Conservation (phyloP, 2,329 filamentous ascomycete species). For the Dendrostoma leiphaemia region DNA sequence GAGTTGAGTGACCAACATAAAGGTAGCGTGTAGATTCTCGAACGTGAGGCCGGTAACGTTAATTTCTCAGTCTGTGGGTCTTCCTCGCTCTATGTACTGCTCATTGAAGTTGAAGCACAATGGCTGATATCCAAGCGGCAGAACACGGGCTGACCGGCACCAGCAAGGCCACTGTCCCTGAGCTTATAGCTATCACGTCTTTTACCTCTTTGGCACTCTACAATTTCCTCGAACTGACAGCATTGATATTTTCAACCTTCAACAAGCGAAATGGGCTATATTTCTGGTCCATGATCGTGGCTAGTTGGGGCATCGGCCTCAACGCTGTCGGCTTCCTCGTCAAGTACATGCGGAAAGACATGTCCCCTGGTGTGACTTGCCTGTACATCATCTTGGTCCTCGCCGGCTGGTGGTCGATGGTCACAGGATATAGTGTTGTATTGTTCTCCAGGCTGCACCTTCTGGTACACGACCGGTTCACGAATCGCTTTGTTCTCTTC, state of each 20-base stretch:
- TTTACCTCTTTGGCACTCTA: slow-evolving; percentile 16
- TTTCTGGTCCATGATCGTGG: slow-evolving; percentile 17
- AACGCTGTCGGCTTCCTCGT: slow-evolving; percentile 37
- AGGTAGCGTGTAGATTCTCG: too few relatives aligned
- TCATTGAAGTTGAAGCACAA: too few relatives aligned
- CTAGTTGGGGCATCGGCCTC: slow-evolving; percentile 11
- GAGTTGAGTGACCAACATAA: too few relatives aligned
- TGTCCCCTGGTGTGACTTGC: slow-evolving; percentile 28
- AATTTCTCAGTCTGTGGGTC: too few relatives aligned
- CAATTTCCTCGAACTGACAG: slow-evolving; percentile 15
- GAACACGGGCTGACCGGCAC: too few relatives aligned
- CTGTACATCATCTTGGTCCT: slow-evolving; percentile 35
- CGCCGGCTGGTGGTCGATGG: slow-evolving; percentile 53
- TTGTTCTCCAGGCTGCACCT: slow-evolving; percentile 56
- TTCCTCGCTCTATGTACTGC: too few relatives aligned
- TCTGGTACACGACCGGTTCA: slow-evolving; percentile 43
- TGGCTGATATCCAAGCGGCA: too few relatives aligned
- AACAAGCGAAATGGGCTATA: slow-evolving; percentile 14
- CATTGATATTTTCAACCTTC: slow-evolving; percentile 16
- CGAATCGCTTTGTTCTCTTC: slow-evolving; percentile 42
- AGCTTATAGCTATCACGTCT: slow-evolving; percentile 11
- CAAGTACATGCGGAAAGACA: slow-evolving; percentile 34
- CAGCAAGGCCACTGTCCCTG: background rate
- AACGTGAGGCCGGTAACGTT: too few relatives aligned
- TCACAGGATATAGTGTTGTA: slow-evolving; percentile 54